Percentiles rank a stretch among this genome's conserved stretches.
Evolutionary conservation across 2,329 filamentous ascomycete species (phyloP).

Genomic region (Cordyceps cicadae): DNA sequence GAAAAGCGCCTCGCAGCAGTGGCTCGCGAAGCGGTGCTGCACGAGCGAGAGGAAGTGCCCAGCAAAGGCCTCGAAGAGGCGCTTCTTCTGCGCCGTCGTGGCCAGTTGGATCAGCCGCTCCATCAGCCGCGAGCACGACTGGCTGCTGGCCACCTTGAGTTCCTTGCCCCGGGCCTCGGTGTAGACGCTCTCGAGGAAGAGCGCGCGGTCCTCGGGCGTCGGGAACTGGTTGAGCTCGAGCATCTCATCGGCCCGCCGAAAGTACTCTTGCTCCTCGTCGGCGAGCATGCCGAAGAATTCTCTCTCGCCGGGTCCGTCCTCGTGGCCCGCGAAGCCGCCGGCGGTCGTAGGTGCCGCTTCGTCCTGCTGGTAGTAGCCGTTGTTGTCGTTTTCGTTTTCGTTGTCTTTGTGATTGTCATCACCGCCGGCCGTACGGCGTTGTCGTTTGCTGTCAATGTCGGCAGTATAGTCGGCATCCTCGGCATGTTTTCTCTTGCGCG

Average conservation of each 20-base stretch:
- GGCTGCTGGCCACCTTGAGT: conserved; percentile 89
- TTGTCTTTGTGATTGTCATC: conserved; percentile 16
- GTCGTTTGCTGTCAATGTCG: conserved; percentile 20
- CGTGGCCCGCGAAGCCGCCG: conserved; percentile 13
- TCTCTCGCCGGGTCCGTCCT: conserved; percentile 39
- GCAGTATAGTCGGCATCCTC: conserved; percentile 19
- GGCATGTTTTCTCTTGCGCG: conserved; percentile 32
- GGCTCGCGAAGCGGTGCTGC: conserved; percentile 92
- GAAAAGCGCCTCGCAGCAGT: conserved; percentile 94
- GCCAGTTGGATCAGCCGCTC: conserved; percentile 83
- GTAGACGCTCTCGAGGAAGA: conserved; percentile 76
- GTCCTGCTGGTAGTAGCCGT: conserved; percentile 5
- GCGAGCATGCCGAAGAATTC: conserved; percentile 91
- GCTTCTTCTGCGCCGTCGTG: conserved; percentile 71
- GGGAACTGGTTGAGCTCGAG: conserved; percentile 85
- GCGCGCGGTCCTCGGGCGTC: conserved; percentile 59
- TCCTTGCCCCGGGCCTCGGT: conserved; percentile 85
- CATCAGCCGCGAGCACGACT: conserved; percentile 89
- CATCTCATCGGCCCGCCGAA: conserved; percentile 79
- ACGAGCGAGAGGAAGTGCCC: conserved; percentile 84
- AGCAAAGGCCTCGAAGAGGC: conserved; percentile 74
- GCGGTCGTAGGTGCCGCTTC: conserved; percentile 12
- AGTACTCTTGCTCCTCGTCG: conserved; percentile 92
- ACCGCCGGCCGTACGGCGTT: conserved; percentile 15
- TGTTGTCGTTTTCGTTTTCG: conserved; percentile 13